A percentile compares a stretch with the other conserved stretches of the same genome.
Conservation (phyloP, 225 moss, liverwort and hornwort species). For the Lunularia cruciata region DNA sequence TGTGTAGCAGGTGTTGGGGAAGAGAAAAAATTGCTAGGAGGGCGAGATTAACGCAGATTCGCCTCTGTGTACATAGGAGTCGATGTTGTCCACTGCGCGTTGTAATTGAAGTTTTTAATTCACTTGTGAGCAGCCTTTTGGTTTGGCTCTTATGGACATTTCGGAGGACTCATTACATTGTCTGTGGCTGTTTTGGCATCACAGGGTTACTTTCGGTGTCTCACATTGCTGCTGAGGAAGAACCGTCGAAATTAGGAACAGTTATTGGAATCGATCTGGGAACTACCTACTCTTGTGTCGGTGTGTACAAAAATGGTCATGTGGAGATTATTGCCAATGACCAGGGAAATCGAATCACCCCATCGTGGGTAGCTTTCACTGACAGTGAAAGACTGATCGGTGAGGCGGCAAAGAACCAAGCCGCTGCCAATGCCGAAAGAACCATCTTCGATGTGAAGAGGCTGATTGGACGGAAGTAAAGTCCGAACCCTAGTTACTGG, state of each 20-base stretch:
- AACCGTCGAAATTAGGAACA: constrained; percentile 52
- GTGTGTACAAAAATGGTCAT: constrained; percentile 59
- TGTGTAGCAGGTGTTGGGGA: background rate
- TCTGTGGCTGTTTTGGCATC: background rate
- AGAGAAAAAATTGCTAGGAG: background rate
- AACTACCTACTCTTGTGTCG: constrained; percentile 57
- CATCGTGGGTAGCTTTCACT: constrained; percentile 60
- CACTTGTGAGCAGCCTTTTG: background rate
- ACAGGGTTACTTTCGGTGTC: constrained; percentile 34
- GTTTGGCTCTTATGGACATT: too few relatives aligned
- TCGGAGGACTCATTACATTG: background rate
- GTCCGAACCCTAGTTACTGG: background rate
- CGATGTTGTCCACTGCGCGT: too few relatives aligned
- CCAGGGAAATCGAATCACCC: constrained; percentile 59
- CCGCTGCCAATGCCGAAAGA: constrained; percentile 48
- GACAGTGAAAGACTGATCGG: constrained; percentile 52
- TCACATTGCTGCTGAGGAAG: constrained; percentile 44
- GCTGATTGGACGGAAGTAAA: constrained; percentile 55
- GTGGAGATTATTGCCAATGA: constrained; percentile 65
- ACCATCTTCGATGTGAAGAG: constrained; percentile 60
- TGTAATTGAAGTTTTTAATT: too few relatives aligned
- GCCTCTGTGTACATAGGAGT: background rate
- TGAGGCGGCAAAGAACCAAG: constrained; percentile 64
- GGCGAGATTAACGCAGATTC: background rate
- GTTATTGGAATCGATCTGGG: constrained; percentile 61